Base-by-base conservation (phyloP, 2,329 filamentous ascomycete genomes). In the Colletotrichum sojae region DNA sequence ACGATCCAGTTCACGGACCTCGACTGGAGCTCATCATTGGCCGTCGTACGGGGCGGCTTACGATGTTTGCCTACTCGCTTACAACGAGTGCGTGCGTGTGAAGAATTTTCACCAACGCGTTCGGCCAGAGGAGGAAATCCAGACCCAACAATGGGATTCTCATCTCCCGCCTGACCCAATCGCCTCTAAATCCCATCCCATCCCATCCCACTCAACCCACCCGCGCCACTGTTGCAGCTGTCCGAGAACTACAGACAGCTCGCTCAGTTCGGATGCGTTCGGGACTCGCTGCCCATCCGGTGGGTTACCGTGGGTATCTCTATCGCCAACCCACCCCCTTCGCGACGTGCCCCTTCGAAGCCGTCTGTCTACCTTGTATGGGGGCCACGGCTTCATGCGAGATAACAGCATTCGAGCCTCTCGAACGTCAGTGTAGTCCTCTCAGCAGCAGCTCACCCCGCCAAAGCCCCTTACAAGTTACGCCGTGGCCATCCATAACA, bases 321-420 rank as follows among this genome's bases (percentile, higher is more conserved):
- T 22, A 31, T 48, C n/a, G 43, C 16, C 3, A 31, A 12, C 27
- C 65, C 3, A 31, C 8, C 27, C 65, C 51, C 40, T 56, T 51
- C 46, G 18, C 39, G 45, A 55, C 62, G 60, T 43, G 67, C 56
- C 58, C 22, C 65, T 36, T 36, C 10, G 31, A 55, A 31, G 55
- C 54, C 55, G 49, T 69, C 55, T 39, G 55, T 69, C 55, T 39
- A 49, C 55, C 55, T 25, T 39, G 27, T 66, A 49, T 16, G 36
- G 55, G 39, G 51, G 27, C 25, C 12, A 20, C 6, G 53, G 27
- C 20, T 25, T 65, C 49, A 65, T 69, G 67, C 67, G 52, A 66
- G 67, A 66, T 69, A 69, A 67, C 67, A 51, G 49, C 62, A 56
- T 55, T 64, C 15, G 61, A 59, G 51, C 61, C 49, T 65, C 55